A percentile compares a stretch with the other conserved stretches of the same genome.
Evolutionary conservation across 23 red algal genomes (phyloP).

Genomic region (Chondrus crispus): DNA sequence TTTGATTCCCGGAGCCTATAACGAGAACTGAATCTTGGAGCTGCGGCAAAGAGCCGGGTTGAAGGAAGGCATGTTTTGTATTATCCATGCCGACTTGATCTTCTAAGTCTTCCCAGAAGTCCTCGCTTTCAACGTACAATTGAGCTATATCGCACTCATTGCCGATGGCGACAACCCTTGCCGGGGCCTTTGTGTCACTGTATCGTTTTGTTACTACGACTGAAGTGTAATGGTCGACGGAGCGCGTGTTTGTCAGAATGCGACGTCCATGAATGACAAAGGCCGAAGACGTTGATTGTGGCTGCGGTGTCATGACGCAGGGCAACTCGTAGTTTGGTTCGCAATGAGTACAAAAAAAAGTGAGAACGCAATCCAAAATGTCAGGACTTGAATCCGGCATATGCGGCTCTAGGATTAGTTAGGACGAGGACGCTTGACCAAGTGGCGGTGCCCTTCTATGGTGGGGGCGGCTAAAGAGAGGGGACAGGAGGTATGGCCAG

Average conservation of each 20-base stretch:
- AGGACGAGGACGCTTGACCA: too few species aligned
- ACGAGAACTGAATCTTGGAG: slow-evolving; percentile 73
- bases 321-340: slow-evolving; percentile 89
- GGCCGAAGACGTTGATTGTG: slow-evolving; percentile 75
- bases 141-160: slow-evolving; percentile 97
- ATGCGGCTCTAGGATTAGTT: too few species aligned
- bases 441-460: too few species aligned
- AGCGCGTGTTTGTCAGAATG: slow-evolving; percentile 92
- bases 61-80: background rate
- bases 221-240: slow-evolving; percentile 85
- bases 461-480: too few species aligned
- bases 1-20: slow-evolving; percentile 83
- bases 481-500: too few species aligned
- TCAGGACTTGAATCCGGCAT: too few species aligned
- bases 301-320: slow-evolving; percentile 80
- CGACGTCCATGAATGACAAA: slow-evolving; percentile 77
- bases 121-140: slow-evolving; percentile 72
- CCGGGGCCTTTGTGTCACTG: slow-evolving; percentile 66
- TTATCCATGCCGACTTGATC: background rate
- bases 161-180: slow-evolving; percentile 75
- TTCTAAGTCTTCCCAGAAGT: slow-evolving; percentile 78
- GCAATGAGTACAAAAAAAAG: slow-evolving; percentile 85
- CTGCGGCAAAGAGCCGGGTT: slow-evolving; percentile 72
- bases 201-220: slow-evolving; percentile 86
- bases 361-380: slow-evolving; percentile 81